Evolutionary conservation across 2,329 filamentous ascomycete species (phyloP).

Genomic region (Nemania bipapillata): DNA sequence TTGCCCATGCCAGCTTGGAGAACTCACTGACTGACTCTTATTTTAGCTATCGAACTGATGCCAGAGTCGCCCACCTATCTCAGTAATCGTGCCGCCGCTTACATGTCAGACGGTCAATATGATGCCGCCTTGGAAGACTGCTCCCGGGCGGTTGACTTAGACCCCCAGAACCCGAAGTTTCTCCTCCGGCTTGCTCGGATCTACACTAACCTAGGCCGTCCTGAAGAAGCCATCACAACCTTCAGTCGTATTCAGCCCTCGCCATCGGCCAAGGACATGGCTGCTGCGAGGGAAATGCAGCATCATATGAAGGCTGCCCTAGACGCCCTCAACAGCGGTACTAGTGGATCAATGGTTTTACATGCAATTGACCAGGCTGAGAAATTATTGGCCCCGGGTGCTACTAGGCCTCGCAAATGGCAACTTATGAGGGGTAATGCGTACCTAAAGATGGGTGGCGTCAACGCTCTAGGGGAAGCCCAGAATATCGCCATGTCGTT

Average conservation of each 20-base stretch:
- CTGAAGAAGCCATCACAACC: slow-evolving; percentile 84
- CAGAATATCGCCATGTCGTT: slow-evolving; percentile 91
- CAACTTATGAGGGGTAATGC: slow-evolving; percentile 91
- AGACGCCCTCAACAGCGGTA: slow-evolving; percentile 77
- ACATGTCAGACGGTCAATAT: slow-evolving; percentile 87
- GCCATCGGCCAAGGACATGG: slow-evolving; percentile 85
- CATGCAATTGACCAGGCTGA: slow-evolving; percentile 93
- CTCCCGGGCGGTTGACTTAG: slow-evolving; percentile 80
- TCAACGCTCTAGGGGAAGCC: slow-evolving; percentile 88
- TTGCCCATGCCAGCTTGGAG: slow-evolving; percentile 6
- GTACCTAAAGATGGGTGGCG: slow-evolving; percentile 89
- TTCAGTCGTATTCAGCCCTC: slow-evolving; percentile 83
- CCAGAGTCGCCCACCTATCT: slow-evolving; percentile 89
- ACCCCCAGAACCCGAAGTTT: slow-evolving; percentile 88
- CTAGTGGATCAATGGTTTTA: slow-evolving; percentile 87
- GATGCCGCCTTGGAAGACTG: slow-evolving; percentile 86
- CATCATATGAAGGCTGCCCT: slow-evolving; percentile 83
- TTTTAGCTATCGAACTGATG: slow-evolving; percentile 85
- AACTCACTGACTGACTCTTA: slow-evolving; percentile 32
- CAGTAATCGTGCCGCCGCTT: slow-evolving; percentile 93
- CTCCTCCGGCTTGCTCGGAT: slow-evolving; percentile 88
- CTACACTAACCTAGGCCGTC: slow-evolving; percentile 85
- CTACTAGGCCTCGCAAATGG: slow-evolving; percentile 89
- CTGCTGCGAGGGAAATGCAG: slow-evolving; percentile 84
- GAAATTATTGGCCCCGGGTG: slow-evolving; percentile 77